Conservation (phyloP, 2,329 filamentous ascomycete species). For the Trichoderma sp. region DNA sequence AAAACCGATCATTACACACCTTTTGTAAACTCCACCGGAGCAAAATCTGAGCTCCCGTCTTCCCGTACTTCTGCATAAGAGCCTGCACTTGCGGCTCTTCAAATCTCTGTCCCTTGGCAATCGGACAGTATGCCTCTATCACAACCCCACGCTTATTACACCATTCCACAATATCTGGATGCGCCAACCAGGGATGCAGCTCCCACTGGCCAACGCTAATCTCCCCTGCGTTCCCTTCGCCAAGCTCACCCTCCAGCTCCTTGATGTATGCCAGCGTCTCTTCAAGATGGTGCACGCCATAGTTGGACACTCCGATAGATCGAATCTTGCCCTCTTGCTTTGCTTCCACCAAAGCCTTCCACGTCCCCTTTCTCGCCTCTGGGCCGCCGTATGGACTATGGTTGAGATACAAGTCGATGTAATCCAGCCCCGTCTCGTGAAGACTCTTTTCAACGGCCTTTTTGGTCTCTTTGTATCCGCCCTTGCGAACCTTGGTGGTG, state of each 20-base stretch:
- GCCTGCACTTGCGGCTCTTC: constrained; percentile 58
- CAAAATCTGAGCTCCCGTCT: constrained; percentile 65
- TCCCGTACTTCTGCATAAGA: constrained; percentile 61
- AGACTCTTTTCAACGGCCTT: constrained; percentile 7
- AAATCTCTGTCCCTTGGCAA: constrained; percentile 38
- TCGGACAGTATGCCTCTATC: constrained; percentile 45
- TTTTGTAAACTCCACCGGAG: constrained; percentile 69
- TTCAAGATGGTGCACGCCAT: constrained; percentile 66
- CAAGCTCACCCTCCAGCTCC: constrained; percentile 25
- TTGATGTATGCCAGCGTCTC: constrained; percentile 67
- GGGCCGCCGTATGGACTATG: constrained; percentile 60
- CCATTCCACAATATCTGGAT: constrained; percentile 42
- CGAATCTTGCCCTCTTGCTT: constrained; percentile 60
- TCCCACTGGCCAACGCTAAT: constrained; percentile 36
- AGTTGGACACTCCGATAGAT: constrained; percentile 74
- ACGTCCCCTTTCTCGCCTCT: constrained; percentile 60
- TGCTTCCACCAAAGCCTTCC: constrained; percentile 65
- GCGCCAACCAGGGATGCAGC: constrained; percentile 73
- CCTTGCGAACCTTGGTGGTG: constrained; percentile 70
- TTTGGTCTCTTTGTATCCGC: constrained; percentile 47
- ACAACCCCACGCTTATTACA: constrained; percentile 79
- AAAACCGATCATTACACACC: neutral
- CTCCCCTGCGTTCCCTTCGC: constrained; percentile 49
- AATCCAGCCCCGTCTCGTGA: constrained; percentile 44
- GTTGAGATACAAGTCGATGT: constrained; percentile 72